These are phyloP conservation scores for Tetrapyrgos nigripes DNA, from an alignment of 1,284 basidiomycete species.

Conservation along the genomic window DNA sequence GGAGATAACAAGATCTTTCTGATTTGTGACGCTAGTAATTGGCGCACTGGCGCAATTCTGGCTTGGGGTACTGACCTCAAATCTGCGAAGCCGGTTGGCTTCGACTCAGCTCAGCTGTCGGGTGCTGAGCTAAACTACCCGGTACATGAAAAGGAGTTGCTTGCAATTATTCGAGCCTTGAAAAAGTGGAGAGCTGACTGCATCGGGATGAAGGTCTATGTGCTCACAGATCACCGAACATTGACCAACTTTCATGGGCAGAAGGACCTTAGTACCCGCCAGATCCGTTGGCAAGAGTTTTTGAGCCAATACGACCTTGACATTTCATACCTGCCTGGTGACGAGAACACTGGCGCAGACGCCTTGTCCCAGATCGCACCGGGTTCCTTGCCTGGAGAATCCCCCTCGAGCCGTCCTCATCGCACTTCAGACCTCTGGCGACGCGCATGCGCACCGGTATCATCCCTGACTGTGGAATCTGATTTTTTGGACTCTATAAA, in stretches of 20 bases:
- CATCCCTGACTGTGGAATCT: background rate
- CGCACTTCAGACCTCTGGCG: background rate
- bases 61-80: conserved; percentile 31
- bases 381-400: conserved; percentile 18
- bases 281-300: conserved; percentile 42
- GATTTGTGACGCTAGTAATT: conserved; percentile 39
- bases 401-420: background rate
- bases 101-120: conserved; percentile 33
- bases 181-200: conserved; percentile 38
- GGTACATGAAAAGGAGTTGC: conserved; percentile 41
- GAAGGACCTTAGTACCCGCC: too few species aligned
- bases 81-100: conserved; percentile 35
- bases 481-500: background rate
- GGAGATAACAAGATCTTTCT: too few species aligned
- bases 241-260: conserved; percentile 44
- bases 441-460: background rate
- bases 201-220: conserved; percentile 34
- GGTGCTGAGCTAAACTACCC: conserved; percentile 37
- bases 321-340: conserved; percentile 24
- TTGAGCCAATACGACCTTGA: conserved; percentile 33
- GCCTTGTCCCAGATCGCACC: conserved; percentile 23
- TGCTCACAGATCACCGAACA: conserved; percentile 47
- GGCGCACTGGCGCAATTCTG: conserved; percentile 34
- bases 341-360: conserved; percentile 25
- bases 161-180: conserved; percentile 38